A percentile compares a stretch with the other conserved stretches of the same genome.
phyloP scores from a whole-genome alignment of 352 stramenopile species.

The Globisporangium cederbergense region DNA sequence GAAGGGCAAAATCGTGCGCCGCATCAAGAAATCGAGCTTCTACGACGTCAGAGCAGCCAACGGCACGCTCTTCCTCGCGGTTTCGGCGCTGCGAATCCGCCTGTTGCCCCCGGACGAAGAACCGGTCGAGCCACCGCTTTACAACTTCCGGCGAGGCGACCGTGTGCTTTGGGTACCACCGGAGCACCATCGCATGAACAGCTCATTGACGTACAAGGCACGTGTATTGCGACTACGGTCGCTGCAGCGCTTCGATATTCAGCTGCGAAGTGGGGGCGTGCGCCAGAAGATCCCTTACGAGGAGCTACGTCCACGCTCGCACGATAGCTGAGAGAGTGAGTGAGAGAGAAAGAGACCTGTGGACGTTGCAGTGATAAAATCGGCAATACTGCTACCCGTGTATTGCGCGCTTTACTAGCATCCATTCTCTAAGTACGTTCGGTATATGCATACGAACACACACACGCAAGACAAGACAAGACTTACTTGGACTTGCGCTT shows the following conservation, averaged over 20 bases:
- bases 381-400: neutral
- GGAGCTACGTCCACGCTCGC: constrained; percentile 28
- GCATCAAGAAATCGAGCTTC: constrained; percentile 44
- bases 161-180: constrained; percentile 34
- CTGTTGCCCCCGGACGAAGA: constrained; percentile 19
- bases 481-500: constrained; percentile 73
- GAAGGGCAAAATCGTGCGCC: constrained; percentile 31
- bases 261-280: constrained; percentile 42
- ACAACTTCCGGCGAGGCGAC: constrained; percentile 30
- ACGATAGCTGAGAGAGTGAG: constrained; percentile 18
- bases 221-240: constrained; percentile 36
- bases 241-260: constrained; percentile 42
- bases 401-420: constrained; percentile 1
- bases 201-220: constrained; percentile 35
- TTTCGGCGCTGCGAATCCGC: constrained; percentile 45
- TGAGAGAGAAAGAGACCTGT: constrained; percentile 3
- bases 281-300: constrained; percentile 38
- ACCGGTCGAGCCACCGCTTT: constrained; percentile 12
- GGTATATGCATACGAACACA: neutral
- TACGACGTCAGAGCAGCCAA: constrained; percentile 54
- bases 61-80: constrained; percentile 37
- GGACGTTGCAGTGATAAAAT: neutral
- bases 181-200: constrained; percentile 9
- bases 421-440: constrained; percentile 18
- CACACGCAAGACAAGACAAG: constrained; percentile 1